Evolutionary conservation across 2,329 filamentous ascomycete genomes (phyloP).

Genomic region (Passalora sequoiae): DNA sequence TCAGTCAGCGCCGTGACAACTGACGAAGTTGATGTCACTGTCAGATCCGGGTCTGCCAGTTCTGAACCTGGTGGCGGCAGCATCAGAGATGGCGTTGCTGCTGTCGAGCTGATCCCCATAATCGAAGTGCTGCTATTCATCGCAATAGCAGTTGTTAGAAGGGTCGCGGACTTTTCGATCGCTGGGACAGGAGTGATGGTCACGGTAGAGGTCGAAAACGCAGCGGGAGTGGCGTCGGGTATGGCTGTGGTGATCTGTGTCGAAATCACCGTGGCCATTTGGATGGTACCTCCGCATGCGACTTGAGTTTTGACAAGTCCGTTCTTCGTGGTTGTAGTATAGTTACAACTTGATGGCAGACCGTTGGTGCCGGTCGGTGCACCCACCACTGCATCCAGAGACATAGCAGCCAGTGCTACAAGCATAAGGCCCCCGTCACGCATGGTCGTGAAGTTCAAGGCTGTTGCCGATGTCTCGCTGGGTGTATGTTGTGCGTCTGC

Average conservation of each 20-base stretch:
- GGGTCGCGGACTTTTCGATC: too few relatives aligned
- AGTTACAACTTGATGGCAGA: neutral
- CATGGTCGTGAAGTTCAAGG: neutral
- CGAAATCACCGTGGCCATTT: too few relatives aligned
- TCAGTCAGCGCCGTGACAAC: neutral
- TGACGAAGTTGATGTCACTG: neutral
- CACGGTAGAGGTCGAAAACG: neutral
- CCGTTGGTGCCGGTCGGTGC: neutral
- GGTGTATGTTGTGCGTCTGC: neutral
- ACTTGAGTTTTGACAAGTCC: too few relatives aligned
- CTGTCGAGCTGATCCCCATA: too few relatives aligned
- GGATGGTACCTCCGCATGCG: too few relatives aligned
- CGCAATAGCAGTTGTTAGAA: too few relatives aligned
- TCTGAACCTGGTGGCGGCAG: neutral
- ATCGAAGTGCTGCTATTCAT: too few relatives aligned
- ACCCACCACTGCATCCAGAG: neutral
- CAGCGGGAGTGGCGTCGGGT: neutral
- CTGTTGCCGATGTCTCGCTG: too few relatives aligned
- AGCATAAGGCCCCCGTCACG: neutral
- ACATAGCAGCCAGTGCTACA: neutral
- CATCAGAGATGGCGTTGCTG: too few relatives aligned
- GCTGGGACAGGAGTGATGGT: neutral
- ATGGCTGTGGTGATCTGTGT: neutral
- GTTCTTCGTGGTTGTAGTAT: too few relatives aligned
- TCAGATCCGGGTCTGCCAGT: neutral